A percentile compares a stretch with the other conserved stretches of the same genome.
These are phyloP conservation scores for Raffaelea ambrosiae DNA, from an alignment of 2,329 filamentous ascomycete species.

Conservation along the genomic window DNA sequence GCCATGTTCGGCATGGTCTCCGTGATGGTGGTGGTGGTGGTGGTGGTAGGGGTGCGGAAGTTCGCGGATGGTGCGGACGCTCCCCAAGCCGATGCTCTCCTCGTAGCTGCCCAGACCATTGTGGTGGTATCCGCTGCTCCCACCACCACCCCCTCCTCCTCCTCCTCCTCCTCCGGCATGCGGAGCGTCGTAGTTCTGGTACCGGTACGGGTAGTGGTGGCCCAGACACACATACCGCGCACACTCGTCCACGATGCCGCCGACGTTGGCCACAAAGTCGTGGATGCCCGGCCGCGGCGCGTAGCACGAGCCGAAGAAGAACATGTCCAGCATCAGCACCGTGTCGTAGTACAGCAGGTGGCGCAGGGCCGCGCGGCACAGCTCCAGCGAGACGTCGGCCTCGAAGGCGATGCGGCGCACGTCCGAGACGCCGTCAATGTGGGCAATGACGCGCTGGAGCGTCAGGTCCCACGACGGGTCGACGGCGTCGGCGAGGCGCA, in stretches of 20 bases:
- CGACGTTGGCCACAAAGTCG: constrained; percentile 67
- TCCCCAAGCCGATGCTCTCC: too few relatives aligned
- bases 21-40: neutral
- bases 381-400: constrained; percentile 77
- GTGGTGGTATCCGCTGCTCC: neutral
- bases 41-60: neutral
- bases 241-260: constrained; percentile 77
- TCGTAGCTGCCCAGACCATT: neutral
- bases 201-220: too few relatives aligned
- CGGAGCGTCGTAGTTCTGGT: too few relatives aligned
- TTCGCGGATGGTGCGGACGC: too few relatives aligned
- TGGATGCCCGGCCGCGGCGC: constrained; percentile 71
- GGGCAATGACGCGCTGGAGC: constrained; percentile 67
- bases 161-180: neutral
- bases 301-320: constrained; percentile 89
- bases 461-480: constrained; percentile 68
- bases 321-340: constrained; percentile 83
- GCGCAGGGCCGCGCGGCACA: constrained; percentile 78
- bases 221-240: constrained; percentile 63
- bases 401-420: constrained; percentile 78
- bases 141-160: neutral
- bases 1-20: neutral
- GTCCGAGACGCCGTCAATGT: constrained; percentile 86
- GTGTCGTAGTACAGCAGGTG: constrained; percentile 93
- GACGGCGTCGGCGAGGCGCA: constrained; percentile 55